Evolutionary conservation across 176 grass and related monocot genomes (phyloP), one percentile per base, ranked within the genome.

Genomic region (Juncus effusus): DNA sequence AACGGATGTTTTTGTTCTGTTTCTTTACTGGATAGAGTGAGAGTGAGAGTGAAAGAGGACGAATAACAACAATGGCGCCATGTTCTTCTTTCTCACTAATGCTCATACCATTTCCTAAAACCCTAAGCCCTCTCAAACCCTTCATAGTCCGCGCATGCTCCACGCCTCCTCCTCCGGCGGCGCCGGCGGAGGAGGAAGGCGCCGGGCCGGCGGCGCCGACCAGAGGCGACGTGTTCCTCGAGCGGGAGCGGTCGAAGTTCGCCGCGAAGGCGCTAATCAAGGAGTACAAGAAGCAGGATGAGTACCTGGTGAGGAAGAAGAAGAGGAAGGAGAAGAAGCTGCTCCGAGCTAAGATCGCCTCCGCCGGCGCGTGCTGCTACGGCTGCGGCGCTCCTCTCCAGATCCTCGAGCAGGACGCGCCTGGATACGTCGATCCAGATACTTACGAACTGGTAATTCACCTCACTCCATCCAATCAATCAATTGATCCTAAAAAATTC

Each of bases 341-440:
- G 67, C 73, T 64, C 0, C 56, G 75, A 0, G 71, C 82, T 10
- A 60, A 65, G 38, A 37, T 79, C 36, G 85, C 82, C 3, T 64
- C 77, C 53, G 74, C 74, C 50, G 13, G 79, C 74, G 66, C 80
- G 9, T 91, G 80, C 64, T 96, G 91, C 82, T 97, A 97, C 74
- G 93, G 93, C 3, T 97, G 93, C 72, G 93, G 88, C 42, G 88
- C 88, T 36, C 85, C 88, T 44, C 85, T 97, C 51, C 94, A 97
- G 68, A 91, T 89, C 9, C 67, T 45, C 4, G 88, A 92, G 75
- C 62, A 40, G 3, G 88, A 41, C 13, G 85, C 93, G 15, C 93
- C 93, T 11, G 93, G 93, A 2, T 84, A 81, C 72, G 87, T 97
- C 47, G 57, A 92, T 10, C 50, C 72, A 13, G 78, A 64, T 3